Base-by-base conservation (phyloP, 805 yeast genomes). In the Candida nonsorbophila region DNA sequence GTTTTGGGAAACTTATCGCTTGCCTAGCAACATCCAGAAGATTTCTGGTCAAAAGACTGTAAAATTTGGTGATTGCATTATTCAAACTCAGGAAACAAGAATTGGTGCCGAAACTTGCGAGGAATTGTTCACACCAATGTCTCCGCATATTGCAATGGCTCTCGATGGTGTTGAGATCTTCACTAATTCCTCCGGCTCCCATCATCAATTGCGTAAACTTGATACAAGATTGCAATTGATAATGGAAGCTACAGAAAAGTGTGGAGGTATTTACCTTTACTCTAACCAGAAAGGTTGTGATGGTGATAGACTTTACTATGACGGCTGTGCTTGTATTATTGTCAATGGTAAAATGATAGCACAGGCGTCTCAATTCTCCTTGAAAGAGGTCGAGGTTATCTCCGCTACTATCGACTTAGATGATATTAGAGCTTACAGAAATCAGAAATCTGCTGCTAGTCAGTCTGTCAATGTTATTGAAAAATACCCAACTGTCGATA, bases 81-180 rank as follows among this genome's bases (percentile, higher is more conserved):
- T 92, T 24, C 75, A 82, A 29, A 83, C 96, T 1, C 51, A 76
- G 34, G 97, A 88, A 46, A 86, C 97, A 0, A 79, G 82, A 24
- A 69, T 92, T 32, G 99, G 99, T n/a, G 85, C 90, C 25, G 99
- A 92, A 57, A 94, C 99, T 0, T 92, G 99, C 55, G 99, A 92
- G 54, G 99, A 92, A 56, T 66, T 92, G 33, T 92, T 92, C 56
- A 92, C 99, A 0, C 98, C 99, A 1, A 81, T 85, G 41, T 79
- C 95, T 3, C 98, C 99, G 3, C 96, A 90, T 55, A 84, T 92
- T 32, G 76, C 77, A 12, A 79, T 90, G 85, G 74, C 95, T 0
- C 62, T 92, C 19, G 97, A 87, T 54, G 99, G 99, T 24, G 95
- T 90, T n/a, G 99, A 92, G 56, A 88, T 92, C 46, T 71, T 92